Evolutionary conservation across 2,329 filamentous ascomycete species (phyloP).

Genomic region (Xylaria polymorpha): DNA sequence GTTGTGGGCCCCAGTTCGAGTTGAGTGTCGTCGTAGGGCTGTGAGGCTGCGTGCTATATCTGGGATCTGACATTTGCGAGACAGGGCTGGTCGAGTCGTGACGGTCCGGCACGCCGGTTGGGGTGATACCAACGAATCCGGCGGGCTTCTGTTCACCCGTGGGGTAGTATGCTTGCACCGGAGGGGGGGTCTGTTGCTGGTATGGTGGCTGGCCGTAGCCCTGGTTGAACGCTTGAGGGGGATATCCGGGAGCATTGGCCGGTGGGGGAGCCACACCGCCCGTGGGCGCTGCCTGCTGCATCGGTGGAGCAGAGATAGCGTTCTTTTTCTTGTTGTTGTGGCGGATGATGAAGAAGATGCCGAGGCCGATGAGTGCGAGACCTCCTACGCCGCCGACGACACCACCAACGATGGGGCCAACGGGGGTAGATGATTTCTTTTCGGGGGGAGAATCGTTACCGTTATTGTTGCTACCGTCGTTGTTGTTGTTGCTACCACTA

Average conservation of each 20-base stretch:
- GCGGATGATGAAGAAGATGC: slow-evolving; percentile 56
- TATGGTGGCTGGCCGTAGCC: slow-evolving; percentile 41
- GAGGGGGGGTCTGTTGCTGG: slow-evolving; percentile 31
- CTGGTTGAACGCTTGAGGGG: slow-evolving; percentile 38
- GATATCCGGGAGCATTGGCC: slow-evolving; percentile 24
- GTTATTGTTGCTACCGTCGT: background rate
- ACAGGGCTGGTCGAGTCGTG: slow-evolving; percentile 47
- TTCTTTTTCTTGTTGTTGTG: slow-evolving; percentile 51
- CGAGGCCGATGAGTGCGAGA: slow-evolving; percentile 55
- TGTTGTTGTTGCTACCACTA: background rate
- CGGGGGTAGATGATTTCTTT: slow-evolving; percentile 42
- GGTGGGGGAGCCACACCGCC: slow-evolving; percentile 11
- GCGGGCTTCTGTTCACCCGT: slow-evolving; percentile 42
- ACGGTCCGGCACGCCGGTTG: slow-evolving; percentile 41
- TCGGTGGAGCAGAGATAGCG: slow-evolving; percentile 23
- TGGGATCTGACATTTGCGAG: slow-evolving; percentile 42
- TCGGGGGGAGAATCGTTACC: slow-evolving; percentile 16
- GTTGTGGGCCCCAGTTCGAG: slow-evolving; percentile 42
- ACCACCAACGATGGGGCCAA: slow-evolving; percentile 60
- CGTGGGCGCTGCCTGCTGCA: slow-evolving; percentile 32
- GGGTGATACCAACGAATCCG: slow-evolving; percentile 42
- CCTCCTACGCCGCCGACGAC: slow-evolving; percentile 59
- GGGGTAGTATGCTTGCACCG: slow-evolving; percentile 38
- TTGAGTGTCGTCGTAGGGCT: slow-evolving; percentile 46
- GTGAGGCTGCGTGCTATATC: slow-evolving; percentile 42